These are phyloP conservation scores for Clathrus columnatus DNA, from an alignment of 768 basidiomycete species.

Conservation along the genomic window DNA sequence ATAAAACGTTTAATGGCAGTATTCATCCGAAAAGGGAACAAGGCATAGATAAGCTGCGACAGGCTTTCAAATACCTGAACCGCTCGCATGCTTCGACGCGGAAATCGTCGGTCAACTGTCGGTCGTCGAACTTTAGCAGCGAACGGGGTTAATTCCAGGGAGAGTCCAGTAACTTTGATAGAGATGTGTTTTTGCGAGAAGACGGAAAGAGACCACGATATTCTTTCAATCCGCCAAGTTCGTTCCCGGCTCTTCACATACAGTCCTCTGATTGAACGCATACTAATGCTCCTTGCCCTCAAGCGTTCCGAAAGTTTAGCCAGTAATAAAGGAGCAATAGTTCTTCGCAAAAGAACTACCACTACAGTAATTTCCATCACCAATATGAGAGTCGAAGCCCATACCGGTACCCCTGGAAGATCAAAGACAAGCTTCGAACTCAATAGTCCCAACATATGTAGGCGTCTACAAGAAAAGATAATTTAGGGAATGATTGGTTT, in stretches of 20 bases:
- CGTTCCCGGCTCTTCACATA: slow-evolving; percentile 50
- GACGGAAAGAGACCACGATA: slow-evolving; percentile 49
- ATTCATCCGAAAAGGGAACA: background rate
- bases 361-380: slow-evolving; percentile 10
- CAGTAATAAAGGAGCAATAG: slow-evolving; percentile 57
- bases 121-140: background rate
- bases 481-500: background rate
- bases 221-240: slow-evolving; percentile 58
- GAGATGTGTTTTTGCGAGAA: slow-evolving; percentile 46
- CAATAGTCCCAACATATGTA: background rate
- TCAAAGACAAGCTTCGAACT: background rate
- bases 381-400: slow-evolving; percentile 6
- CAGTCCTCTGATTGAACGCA: slow-evolving; percentile 69
- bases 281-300: slow-evolving; percentile 63
- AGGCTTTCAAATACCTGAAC: background rate
- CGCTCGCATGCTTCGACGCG: background rate
- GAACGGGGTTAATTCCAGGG: slow-evolving; percentile 36
- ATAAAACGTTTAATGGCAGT: background rate
- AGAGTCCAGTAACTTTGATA: slow-evolving; percentile 53
- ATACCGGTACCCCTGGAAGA: slow-evolving; percentile 2
- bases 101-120: background rate
- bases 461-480: background rate
- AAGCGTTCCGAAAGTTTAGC: slow-evolving; percentile 48
- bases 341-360: slow-evolving; percentile 49
- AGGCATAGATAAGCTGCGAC: background rate